Conservation (phyloP, 148 eudicot species). For the Spergularia marina region DNA sequence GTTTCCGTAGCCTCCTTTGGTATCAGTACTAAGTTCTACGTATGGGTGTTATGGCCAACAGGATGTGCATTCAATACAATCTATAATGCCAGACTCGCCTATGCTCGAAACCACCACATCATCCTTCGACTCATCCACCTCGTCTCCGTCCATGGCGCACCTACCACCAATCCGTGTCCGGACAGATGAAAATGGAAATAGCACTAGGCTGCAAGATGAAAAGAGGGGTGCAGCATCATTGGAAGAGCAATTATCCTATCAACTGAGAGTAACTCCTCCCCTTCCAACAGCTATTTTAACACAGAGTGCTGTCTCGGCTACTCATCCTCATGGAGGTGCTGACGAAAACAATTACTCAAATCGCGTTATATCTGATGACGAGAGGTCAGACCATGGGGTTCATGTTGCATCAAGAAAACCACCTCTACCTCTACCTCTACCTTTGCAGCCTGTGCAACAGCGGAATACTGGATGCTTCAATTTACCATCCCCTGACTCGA, state of each 20-base stretch:
- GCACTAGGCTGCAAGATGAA: slow-evolving; percentile 23
- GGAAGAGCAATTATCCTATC: slow-evolving; percentile 47
- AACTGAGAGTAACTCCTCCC: slow-evolving; percentile 38
- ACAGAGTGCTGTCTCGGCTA: slow-evolving; percentile 20
- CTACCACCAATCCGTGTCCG: slow-evolving; percentile 58
- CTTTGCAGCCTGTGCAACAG: slow-evolving; percentile 38
- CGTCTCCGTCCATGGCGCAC: slow-evolving; percentile 65
- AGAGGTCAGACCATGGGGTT: slow-evolving; percentile 46
- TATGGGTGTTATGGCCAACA: neutral
- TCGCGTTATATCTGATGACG: slow-evolving; percentile 40
- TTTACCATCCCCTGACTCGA: slow-evolving; percentile 53
- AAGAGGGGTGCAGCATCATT: slow-evolving; percentile 35
- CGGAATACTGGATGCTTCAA: slow-evolving; percentile 39
- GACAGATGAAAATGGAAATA: slow-evolving; percentile 31
- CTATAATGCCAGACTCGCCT: slow-evolving; percentile 42
- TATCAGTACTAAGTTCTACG: no score
- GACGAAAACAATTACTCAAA: slow-evolving; percentile 1
- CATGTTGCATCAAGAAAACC: slow-evolving; percentile 46
- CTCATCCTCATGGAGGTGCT: slow-evolving; percentile 8
- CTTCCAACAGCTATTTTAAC: slow-evolving; percentile 20
- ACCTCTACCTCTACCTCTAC: slow-evolving; percentile 63
- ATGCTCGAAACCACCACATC: slow-evolving; percentile 53
- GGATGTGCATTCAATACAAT: slow-evolving; percentile 34
- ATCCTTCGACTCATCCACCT: slow-evolving; percentile 60
- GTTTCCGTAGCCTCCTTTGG: no score